A percentile compares a stretch with the other conserved stretches of the same genome.
These are phyloP conservation scores for Aspergillus intermedius DNA, from an alignment of 2,329 filamentous ascomycete species.

Conservation along the genomic window DNA sequence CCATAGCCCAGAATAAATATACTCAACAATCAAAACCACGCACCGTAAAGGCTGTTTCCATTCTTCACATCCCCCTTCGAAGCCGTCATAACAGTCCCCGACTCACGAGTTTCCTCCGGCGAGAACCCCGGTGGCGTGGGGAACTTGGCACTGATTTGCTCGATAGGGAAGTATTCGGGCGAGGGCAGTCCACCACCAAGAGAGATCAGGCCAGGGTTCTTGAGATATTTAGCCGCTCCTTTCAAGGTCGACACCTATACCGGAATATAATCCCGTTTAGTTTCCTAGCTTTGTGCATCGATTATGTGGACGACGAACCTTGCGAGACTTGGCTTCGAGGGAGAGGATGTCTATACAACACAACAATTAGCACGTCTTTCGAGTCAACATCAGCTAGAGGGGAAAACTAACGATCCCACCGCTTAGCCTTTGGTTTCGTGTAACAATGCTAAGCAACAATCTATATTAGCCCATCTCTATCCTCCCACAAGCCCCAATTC, in stretches of 20 bases:
- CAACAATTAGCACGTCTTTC: background rate
- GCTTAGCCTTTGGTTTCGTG: constrained; percentile 67
- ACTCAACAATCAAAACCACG: constrained; percentile 6
- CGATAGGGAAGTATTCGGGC: constrained; percentile 86
- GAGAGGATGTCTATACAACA: constrained; percentile 48
- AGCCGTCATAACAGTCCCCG: constrained; percentile 56
- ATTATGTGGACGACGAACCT: constrained; percentile 21
- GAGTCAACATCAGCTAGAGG: background rate
- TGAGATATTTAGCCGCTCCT: constrained; percentile 69
- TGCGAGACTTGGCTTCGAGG: constrained; percentile 51
- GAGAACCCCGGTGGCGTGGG: constrained; percentile 64
- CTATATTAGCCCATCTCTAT: background rate
- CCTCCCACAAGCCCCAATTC: too few relatives aligned
- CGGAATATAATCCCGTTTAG: background rate
- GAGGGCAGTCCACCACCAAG: constrained; percentile 88
- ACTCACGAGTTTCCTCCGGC: constrained; percentile 57
- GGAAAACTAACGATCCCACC: constrained; percentile 69
- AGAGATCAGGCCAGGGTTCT: constrained; percentile 76
- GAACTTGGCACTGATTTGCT: constrained; percentile 67
- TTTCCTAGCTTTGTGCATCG: background rate
- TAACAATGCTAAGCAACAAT: constrained; percentile 30
- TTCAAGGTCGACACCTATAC: constrained; percentile 67
- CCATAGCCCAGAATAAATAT: background rate
- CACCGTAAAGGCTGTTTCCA: constrained; percentile 50
- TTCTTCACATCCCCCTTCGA: constrained; percentile 78